Base-by-base conservation (phyloP, 1,284 basidiomycete genomes). In the Cryptococcus jaspeensis region DNA sequence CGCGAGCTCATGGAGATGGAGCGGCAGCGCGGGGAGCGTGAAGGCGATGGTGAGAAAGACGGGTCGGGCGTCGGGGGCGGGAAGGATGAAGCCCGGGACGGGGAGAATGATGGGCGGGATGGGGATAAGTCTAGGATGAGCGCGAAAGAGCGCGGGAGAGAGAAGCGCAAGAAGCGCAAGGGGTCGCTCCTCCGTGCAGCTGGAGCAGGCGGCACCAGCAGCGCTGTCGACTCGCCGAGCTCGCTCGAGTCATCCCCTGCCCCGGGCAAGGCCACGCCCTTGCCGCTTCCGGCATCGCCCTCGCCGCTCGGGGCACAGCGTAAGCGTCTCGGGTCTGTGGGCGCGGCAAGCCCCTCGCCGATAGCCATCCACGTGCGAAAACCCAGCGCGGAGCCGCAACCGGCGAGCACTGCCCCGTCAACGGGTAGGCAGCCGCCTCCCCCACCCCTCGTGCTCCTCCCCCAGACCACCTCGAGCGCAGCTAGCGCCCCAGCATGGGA, bases 1-100 rank as follows among this genome's bases (percentile, higher is more conserved):
- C 57, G 60, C n/a, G 71, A 73, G 50, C 55, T 73, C 25, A 61
- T 73, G 41, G 59, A 60, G n/a, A 62, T 57, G 56, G 58, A 62
- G 38, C 41, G 20, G 13, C 3, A 43, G 3, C 18, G 39, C 20
- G 16, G 41, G 41, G 41, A 23, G 2, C 20, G 41, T 5, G 41
- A 43, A 4, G 12, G 9, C 18, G 41, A 43, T 3, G n/a, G 41
- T 5, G 41, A 43, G 16, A 55, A 32, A 46, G 28, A 43, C 7
- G 23, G 39, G 42, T 22, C 12, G 28, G 45, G 36, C 3, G 46
- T 11, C 7, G 36, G 49, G 8, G 20, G 38, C 22, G 12, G 52
- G 23, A 47, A 52, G 23, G 56, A 58, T 20, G 56, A 46, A 20
- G 20, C 32, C 35, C 35, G 40, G 39, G 20, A 23, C 46, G 48